phyloP scores from a whole-genome alignment of 495 filamentous ascomycete species.

The Parathielavia hyrcaniae region DNA sequence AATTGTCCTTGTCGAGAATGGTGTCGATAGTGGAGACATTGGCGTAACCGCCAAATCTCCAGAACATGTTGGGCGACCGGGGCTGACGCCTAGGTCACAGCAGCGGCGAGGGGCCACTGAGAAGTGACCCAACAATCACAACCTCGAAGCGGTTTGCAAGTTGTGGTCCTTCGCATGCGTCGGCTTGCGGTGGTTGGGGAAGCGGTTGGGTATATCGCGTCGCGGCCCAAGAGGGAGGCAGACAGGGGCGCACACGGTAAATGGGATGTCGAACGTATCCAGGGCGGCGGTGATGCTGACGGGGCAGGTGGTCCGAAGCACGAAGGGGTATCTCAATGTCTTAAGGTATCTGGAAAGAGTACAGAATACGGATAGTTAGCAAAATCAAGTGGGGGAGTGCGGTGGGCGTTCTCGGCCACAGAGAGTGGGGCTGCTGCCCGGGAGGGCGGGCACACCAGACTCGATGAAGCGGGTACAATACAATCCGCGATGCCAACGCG shows the following conservation, averaged over 20 bases:
- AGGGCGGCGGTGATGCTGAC: constrained; percentile 15
- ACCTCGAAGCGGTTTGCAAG: neutral
- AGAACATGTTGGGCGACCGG: constrained; percentile 71
- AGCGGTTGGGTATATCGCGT: neutral
- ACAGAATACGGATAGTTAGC: constrained; percentile 15
- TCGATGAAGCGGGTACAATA: neutral
- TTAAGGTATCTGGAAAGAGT: constrained; percentile 23
- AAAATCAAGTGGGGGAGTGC: neutral
- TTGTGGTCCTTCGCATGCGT: constrained; percentile 18
- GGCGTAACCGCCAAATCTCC: constrained; percentile 97
- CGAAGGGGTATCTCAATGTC: constrained; percentile 31
- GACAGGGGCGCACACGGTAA: neutral
- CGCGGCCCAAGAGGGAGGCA: neutral
- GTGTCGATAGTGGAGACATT: constrained; percentile 93
- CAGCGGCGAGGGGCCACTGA: constrained; percentile 24
- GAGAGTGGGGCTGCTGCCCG: constrained; percentile 3
- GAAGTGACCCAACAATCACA: constrained; percentile 3
- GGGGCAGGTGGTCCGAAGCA: constrained; percentile 7
- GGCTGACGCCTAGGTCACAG: constrained; percentile 36
- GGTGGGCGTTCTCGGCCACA: neutral
- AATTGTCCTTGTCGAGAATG: constrained; percentile 90
- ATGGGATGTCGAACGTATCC: neutral
- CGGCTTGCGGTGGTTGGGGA: neutral
- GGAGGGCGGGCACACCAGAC: neutral
- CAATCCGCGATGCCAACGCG: neutral